A percentile compares a stretch with the other conserved stretches of the same genome.
phyloP scores from a whole-genome alignment of 345 rosid species.

The Alliaria petiolata region DNA sequence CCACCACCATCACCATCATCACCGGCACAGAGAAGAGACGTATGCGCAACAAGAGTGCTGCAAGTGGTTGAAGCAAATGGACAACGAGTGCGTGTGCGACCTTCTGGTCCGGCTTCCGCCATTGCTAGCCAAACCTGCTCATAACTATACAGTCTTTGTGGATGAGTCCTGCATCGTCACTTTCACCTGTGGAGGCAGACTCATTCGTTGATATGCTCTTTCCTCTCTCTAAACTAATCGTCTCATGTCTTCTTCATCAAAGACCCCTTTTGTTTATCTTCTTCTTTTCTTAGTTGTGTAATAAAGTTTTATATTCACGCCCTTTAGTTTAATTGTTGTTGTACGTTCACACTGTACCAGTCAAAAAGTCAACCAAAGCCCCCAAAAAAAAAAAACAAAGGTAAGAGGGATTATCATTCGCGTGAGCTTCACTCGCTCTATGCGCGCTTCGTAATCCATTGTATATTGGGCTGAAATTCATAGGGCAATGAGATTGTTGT shows the following conservation, averaged over 20 bases:
- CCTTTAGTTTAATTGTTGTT: background rate
- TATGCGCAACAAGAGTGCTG: constrained; percentile 55
- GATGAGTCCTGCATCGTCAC: constrained; percentile 53
- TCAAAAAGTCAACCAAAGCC: background rate
- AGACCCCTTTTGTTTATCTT: constrained; percentile 4
- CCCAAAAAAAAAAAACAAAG: background rate
- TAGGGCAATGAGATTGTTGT: background rate
- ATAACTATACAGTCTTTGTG: constrained; percentile 50
- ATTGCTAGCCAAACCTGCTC: constrained; percentile 63
- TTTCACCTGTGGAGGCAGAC: constrained; percentile 50
- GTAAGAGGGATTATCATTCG: background rate
- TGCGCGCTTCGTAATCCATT: background rate
- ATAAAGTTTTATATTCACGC: background rate
- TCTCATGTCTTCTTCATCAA: constrained; percentile 12
- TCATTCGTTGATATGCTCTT: constrained; percentile 27
- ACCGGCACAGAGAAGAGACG: constrained; percentile 13
- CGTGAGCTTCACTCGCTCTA: background rate
- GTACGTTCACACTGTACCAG: background rate
- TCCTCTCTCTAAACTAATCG: background rate
- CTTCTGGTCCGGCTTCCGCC: constrained; percentile 66
- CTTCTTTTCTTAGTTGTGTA: constrained; percentile 16
- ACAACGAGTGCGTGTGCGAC: constrained; percentile 74
- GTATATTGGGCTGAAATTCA: background rate
- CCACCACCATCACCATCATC: constrained; percentile 29
- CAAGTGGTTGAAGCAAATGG: constrained; percentile 67